Conservation (phyloP, 208 protist genomes). For the Trypanosoma grayi region DNA sequence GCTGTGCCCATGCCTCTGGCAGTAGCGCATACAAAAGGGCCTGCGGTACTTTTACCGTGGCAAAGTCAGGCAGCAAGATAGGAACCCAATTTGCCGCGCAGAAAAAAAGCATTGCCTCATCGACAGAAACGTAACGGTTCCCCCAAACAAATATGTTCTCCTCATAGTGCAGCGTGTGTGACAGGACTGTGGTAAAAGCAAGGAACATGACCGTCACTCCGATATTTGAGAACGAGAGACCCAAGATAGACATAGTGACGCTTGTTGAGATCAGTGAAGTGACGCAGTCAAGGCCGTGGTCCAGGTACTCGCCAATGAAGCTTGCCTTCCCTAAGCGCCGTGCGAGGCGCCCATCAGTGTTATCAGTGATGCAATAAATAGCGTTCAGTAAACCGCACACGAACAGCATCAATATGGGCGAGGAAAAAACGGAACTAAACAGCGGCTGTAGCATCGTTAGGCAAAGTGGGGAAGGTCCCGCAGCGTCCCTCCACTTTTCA, state of each 20-base stretch:
- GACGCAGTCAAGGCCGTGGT: conserved; percentile 90
- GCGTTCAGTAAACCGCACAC: conserved; percentile 75
- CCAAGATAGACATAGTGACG: conserved; percentile 54
- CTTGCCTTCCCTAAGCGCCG: conserved; percentile 74
- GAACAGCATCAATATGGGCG: conserved; percentile 38
- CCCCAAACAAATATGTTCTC: conserved; percentile 85
- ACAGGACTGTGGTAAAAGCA: conserved; percentile 65
- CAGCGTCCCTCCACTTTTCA: background rate
- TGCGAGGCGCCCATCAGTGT: conserved; percentile 88
- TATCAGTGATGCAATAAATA: conserved; percentile 87
- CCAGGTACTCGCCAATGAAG: conserved; percentile 87
- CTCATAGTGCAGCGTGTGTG: conserved; percentile 85
- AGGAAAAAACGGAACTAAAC: conserved; percentile 33
- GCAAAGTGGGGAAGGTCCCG: conserved; percentile 36
- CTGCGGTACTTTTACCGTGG: conserved; percentile 31
- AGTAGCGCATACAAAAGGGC: conserved; percentile 21
- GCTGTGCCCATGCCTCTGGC: conserved; percentile 17
- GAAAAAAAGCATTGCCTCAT: conserved; percentile 92
- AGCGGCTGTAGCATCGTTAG: conserved; percentile 39
- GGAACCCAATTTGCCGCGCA: conserved; percentile 67
- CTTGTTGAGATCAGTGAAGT: conserved; percentile 81
- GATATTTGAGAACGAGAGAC: conserved; percentile 69
- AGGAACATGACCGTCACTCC: conserved; percentile 58
- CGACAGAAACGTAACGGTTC: conserved; percentile 79
- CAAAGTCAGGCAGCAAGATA: conserved; percentile 46